Conservation (phyloP, 176 grass and related monocot genomes). For the Puccinellia tenuiflora region DNA sequence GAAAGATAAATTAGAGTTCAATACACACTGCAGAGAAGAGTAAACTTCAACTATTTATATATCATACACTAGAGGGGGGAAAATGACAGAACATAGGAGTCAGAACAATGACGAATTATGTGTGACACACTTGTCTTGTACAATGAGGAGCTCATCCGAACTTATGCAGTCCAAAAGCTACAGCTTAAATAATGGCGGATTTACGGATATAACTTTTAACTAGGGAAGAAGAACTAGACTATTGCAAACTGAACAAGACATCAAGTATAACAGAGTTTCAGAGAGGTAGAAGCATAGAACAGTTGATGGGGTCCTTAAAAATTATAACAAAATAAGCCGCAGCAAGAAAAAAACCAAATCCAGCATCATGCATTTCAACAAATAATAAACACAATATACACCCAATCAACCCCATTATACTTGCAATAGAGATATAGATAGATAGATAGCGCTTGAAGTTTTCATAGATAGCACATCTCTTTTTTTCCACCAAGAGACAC, state of each 20-base stretch:
- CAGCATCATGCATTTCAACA: neutral
- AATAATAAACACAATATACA: neutral
- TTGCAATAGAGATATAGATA: neutral
- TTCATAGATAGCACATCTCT: too few relatives aligned
- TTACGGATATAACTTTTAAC: neutral
- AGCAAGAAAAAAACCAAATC: neutral
- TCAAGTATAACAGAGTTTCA: neutral
- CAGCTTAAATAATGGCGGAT: neutral
- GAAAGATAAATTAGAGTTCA: neutral
- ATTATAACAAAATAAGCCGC: neutral
- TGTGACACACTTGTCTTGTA: neutral
- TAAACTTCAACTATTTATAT: too few relatives aligned
- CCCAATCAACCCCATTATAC: neutral
- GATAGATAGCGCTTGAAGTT: neutral
- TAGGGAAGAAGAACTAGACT: neutral
- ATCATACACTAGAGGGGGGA: too few relatives aligned
- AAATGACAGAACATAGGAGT: too few relatives aligned
- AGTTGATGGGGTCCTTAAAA: neutral
- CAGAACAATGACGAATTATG: neutral
- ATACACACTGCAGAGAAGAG: neutral
- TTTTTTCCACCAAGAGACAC: too few relatives aligned
- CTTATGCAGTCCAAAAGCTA: neutral
- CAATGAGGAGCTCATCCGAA: neutral
- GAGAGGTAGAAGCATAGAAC: neutral
- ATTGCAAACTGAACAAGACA: neutral